Base-by-base conservation (phyloP, 2,329 filamentous ascomycete genomes). In the Stagonosporopsis tanaceti region DNA sequence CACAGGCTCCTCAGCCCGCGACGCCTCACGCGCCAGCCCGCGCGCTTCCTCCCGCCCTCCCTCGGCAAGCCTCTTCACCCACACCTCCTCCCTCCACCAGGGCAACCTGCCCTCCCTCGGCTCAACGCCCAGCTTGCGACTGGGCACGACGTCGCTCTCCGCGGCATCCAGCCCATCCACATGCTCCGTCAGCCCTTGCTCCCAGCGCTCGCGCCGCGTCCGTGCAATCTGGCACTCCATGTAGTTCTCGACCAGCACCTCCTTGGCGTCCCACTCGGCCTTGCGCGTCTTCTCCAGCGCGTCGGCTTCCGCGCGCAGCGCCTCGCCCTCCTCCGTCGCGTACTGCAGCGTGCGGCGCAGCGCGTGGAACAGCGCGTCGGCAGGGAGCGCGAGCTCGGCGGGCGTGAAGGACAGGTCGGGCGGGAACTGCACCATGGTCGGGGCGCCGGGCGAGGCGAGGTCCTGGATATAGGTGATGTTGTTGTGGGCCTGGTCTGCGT, bases 181-280 rank as follows among this genome's bases (percentile, higher is more conserved):
- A 4, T 71, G 66, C 6, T 72, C 70, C 17, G 70, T 63, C 17
- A 76, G 63, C 7, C 72, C 71, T n/a, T 65, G 50, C 11, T 80
- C 72, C 3, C 72, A 32, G 14, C 76, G 71, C 24, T 70, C 71
- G 25, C 72, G 65, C 38, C 71, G 63, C 34, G 65, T 64, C 2
- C 50, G 58, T 11, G 68, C 85, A 78, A 88, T 87, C 72, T 88
- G 86, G 32, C 85, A 81, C 73, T 94, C 91, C 65, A 92, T 83
- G 30, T 89, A 83, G 69, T 92, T 91, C 55, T 91, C 86, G n/a
- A 95, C 76, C 17, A 94, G 76, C 28, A 91, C 83, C 76, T 95
- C 91, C 76, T 94, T 94, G 76, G 91, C 87, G 14, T 87, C 79
- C 91, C 91, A 95, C 71, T 92, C 90, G 60, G 87, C 82, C 72